A percentile compares a stretch with the other conserved stretches of the same genome.
phyloP scores from a whole-genome alignment of 768 basidiomycete genomes.

The Fibroporia radiculosa region DNA sequence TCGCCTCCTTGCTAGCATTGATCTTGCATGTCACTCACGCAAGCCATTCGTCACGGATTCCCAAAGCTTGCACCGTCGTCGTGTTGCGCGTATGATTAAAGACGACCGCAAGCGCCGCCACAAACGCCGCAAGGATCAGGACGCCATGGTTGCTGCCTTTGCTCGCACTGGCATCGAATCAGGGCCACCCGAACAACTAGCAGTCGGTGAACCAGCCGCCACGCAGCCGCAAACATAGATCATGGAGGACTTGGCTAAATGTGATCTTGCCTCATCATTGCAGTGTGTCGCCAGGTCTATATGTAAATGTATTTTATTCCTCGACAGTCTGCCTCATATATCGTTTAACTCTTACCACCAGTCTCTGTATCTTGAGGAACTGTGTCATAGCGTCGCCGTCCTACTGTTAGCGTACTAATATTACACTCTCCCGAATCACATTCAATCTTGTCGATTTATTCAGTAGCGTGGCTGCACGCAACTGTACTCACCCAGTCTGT shows the following conservation, averaged over 20 bases:
- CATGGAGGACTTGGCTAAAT: too few species aligned
- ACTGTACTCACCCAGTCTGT: background rate
- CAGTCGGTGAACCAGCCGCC: too few species aligned
- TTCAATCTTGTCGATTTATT: too few species aligned
- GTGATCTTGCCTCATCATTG: too few species aligned
- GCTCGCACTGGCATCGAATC: slow-evolving; percentile 40
- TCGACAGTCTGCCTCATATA: background rate
- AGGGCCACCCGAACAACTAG: background rate
- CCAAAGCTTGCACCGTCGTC: slow-evolving; percentile 52
- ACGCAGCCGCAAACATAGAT: too few species aligned
- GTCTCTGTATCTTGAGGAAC: slow-evolving; percentile 10
- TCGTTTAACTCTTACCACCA: background rate
- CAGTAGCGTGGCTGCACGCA: background rate
- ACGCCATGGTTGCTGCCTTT: slow-evolving; percentile 75
- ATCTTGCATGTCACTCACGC: slow-evolving; percentile 76
- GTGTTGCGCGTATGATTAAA: slow-evolving; percentile 75
- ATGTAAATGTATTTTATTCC: slow-evolving; percentile 16
- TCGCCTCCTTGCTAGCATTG: slow-evolving; percentile 74
- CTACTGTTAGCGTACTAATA: background rate
- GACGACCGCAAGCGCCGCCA: slow-evolving; percentile 78
- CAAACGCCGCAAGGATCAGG: slow-evolving; percentile 77
- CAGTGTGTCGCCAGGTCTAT: too few species aligned
- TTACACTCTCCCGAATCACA: background rate
- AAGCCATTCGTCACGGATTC: slow-evolving; percentile 63
- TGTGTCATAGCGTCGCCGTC: slow-evolving; percentile 2